A percentile compares a stretch with the other conserved stretches of the same genome.
Evolutionary conservation across 1,284 basidiomycete genomes (phyloP).

Genomic region (Sanghuangporus weigelae): DNA sequence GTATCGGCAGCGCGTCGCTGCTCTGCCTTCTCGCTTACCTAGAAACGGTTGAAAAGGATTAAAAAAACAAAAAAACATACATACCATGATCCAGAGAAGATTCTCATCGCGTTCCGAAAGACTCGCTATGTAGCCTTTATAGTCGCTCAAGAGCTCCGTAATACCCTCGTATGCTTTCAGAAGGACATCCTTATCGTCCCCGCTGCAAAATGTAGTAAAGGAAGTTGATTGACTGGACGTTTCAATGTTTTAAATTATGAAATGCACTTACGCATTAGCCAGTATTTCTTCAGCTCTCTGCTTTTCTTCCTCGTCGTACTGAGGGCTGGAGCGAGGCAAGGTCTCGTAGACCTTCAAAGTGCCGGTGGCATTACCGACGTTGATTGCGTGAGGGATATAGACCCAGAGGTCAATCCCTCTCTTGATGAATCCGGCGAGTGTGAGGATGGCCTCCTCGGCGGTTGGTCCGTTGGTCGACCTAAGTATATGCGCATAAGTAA

Average conservation of each 20-base stretch:
- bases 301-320: no score
- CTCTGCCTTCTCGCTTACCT: no score
- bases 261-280: no score
- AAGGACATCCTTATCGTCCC: neutral
- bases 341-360: neutral
- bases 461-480: neutral
- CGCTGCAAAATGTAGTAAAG: no score
- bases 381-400: neutral
- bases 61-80: no score
- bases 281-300: no score
- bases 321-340: no score
- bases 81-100: neutral
- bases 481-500: neutral
- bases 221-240: no score
- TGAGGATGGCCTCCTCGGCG: neutral
- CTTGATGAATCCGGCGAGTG: neutral
- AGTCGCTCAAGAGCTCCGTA: neutral
- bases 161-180: neutral
- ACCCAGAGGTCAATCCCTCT: neutral
- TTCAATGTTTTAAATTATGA: no score
- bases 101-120: neutral
- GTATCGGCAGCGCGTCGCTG: no score
- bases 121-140: neutral
- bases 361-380: neutral
- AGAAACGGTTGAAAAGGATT: no score